Percentiles rank a stretch among this genome's conserved stretches.
Evolutionary conservation across 2,329 filamentous ascomycete genomes (phyloP).

Genomic region (Diaporthe citri): DNA sequence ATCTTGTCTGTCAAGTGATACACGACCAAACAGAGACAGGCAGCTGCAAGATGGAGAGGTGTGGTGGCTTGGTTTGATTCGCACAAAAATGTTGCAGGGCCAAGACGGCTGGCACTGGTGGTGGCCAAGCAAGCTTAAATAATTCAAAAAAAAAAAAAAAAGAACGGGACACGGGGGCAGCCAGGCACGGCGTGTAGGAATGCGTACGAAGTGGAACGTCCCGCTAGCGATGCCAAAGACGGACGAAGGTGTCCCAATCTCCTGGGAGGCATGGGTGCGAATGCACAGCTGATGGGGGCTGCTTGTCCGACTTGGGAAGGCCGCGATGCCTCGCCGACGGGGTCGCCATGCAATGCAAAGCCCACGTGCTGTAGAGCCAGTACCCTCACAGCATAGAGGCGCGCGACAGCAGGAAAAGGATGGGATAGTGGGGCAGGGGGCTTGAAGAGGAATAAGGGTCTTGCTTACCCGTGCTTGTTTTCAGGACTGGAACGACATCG

Average conservation of each 20-base stretch:
- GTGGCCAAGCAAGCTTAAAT: slow-evolving; percentile 14
- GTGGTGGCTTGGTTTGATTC: not conserved
- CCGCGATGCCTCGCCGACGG: not conserved
- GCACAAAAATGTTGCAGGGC: not conserved
- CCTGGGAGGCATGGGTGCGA: not conserved
- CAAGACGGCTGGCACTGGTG: slow-evolving; percentile 11
- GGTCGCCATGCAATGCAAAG: slow-evolving; percentile 4
- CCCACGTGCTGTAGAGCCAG: slow-evolving; percentile 1
- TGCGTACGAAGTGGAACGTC: not conserved
- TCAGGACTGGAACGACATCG: slow-evolving; percentile 66
- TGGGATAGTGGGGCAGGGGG: slow-evolving; percentile 27
- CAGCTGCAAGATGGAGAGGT: not conserved
- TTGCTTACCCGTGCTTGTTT: slow-evolving; percentile 70
- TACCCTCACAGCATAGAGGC: slow-evolving; percentile 16
- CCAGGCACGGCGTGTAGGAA: not conserved
- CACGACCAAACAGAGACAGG: not conserved
- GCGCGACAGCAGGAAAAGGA: slow-evolving; percentile 28
- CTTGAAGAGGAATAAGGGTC: slow-evolving; percentile 39
- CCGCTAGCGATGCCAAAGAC: not conserved
- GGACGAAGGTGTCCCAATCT: slow-evolving; percentile 1
- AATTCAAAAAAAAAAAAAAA: not conserved
- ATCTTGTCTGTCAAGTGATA: not conserved
- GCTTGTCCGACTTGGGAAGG: slow-evolving; percentile 4
- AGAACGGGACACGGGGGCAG: not conserved
- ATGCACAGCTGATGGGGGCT: not conserved